Evolutionary conservation across 805 yeast genomes (phyloP), one percentile per base, ranked within the genome.

Genomic region (Lachancea fermentati): DNA sequence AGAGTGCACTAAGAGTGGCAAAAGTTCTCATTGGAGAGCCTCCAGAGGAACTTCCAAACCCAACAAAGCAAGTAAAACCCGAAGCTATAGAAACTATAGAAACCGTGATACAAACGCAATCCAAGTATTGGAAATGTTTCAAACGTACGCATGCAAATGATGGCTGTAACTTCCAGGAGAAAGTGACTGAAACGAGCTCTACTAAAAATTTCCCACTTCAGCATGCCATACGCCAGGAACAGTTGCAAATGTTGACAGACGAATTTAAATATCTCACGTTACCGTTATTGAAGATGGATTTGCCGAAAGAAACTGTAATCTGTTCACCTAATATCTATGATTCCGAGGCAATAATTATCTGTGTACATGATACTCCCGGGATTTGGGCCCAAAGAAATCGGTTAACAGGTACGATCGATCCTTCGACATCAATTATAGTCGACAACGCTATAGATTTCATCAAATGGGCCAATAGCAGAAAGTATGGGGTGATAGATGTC

Each of bases 1-100:
- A 76, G 34, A 83, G 95, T 44, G 98, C 97, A 0, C 67, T 93
- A 36, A 91, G 93, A 1, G 97, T 93, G 4, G 84, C 96, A 3
- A 87, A 88, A 58, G 91, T 85, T 0, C 68, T 93, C 34, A 73
- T 93, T 14, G 98, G 98, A 4, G 97, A 93, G 58, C 95, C 97
- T 3, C 97, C 98, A 1, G 94, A 85, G 43, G 76, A 76, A 49
- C 71, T 88, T 26, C 73, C 77, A 30, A 71, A 78, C 4, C 58
- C 63, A 11, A 26, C 45, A 5, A 50, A 45, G 30, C 71, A 78
- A 38, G 96, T 97, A 0, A 79, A 78, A 41, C 65, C 78, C 5
- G 89, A 83, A 47, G 84, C 96, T 0, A 71, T 93, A 3, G 84
- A 79, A 52, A 85, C 81, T 14, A 76, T 93, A 14, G 86, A 84